Conservation (phyloP, 495 filamentous ascomycete genomes). For the Glonium stellatum region DNA sequence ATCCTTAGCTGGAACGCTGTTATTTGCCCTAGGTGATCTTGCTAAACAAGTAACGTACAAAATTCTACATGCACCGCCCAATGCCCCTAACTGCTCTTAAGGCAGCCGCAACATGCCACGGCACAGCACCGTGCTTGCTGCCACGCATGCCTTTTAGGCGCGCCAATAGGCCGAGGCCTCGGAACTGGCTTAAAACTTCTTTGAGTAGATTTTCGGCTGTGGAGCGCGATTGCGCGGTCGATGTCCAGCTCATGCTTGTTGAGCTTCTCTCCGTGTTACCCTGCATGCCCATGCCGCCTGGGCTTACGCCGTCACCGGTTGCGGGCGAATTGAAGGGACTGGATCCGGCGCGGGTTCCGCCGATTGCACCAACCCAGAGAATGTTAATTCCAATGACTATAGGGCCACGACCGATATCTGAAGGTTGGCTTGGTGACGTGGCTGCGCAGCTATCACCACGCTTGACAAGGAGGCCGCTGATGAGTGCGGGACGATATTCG, state of each 20-base stretch:
- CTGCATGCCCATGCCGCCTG: conserved; percentile 21
- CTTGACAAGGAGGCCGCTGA: conserved; percentile 71
- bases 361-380: conserved; percentile 44
- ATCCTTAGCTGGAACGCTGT: not conserved
- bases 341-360: conserved; percentile 11
- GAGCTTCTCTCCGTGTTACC: conserved; percentile 10
- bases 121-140: conserved; percentile 56
- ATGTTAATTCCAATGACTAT: conserved; percentile 27
- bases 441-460: conserved; percentile 48
- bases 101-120: conserved; percentile 82
- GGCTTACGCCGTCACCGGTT: conserved; percentile 18
- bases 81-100: conserved; percentile 57
- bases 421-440: not conserved
- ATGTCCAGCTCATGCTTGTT: conserved; percentile 17
- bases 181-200: conserved; percentile 69
- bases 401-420: conserved; percentile 14
- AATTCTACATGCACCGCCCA: conserved; percentile 30
- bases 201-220: conserved; percentile 55
- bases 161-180: conserved; percentile 67
- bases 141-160: conserved; percentile 60
- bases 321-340: conserved; percentile 13
- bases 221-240: conserved; percentile 24
- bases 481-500: conserved; percentile 57
- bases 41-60: not conserved
- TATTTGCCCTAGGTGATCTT: not conserved